Evolutionary conservation across 106 monocot species (phyloP).

Genomic region (Dioscorea dumetorum): DNA sequence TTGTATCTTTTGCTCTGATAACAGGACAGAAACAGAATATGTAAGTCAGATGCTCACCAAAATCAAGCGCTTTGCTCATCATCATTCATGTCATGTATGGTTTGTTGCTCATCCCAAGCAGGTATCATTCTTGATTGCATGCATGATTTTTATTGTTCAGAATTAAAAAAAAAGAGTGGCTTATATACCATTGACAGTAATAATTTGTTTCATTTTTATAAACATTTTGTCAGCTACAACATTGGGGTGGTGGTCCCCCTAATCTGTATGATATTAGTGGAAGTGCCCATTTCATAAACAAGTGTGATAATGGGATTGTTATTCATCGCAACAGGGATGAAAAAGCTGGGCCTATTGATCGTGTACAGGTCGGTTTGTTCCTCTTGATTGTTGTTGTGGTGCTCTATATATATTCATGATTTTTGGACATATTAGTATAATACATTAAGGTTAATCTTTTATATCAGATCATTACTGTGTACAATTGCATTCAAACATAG

Average conservation of each 20-base stretch:
- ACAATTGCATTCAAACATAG: too few relatives aligned
- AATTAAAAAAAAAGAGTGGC: too few relatives aligned
- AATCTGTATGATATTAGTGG: constrained; percentile 98
- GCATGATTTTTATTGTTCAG: not conserved
- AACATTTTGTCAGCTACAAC: constrained; percentile 48
- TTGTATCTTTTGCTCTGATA: not conserved
- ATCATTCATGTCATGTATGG: constrained; percentile 97
- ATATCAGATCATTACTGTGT: too few relatives aligned
- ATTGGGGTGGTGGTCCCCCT: constrained; percentile 75
- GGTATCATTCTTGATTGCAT: constrained; percentile 27
- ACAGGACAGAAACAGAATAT: constrained; percentile 95
- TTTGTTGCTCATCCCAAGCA: constrained; percentile 97
- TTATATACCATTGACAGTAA: too few relatives aligned
- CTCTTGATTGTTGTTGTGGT: not conserved
- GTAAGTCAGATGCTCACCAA: constrained; percentile 88
- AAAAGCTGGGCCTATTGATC: constrained; percentile 55
- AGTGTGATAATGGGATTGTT: constrained; percentile 96
- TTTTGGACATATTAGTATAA: not conserved
- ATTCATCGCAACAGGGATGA: constrained; percentile 73
- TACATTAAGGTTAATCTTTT: too few relatives aligned
- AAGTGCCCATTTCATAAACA: constrained; percentile 96
- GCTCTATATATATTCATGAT: not conserved
- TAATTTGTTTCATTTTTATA: not conserved
- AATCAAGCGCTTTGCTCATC: constrained; percentile 85
- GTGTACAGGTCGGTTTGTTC: constrained; percentile 38